phyloP scores from a whole-genome alignment of 306 rosid species.

The Coriaria nepalensis region DNA sequence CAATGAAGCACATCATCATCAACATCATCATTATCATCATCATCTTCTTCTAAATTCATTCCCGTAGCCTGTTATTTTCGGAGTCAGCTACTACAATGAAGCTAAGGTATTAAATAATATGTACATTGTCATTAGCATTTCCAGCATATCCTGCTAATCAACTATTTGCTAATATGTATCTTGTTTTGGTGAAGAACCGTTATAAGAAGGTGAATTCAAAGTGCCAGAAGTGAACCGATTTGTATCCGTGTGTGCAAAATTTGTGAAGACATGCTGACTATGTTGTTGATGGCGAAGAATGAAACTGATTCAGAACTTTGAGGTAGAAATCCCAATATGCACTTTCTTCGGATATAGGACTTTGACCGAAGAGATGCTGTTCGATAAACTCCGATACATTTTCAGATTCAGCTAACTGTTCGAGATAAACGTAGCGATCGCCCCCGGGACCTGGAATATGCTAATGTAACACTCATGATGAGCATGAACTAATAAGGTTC shows the following conservation, averaged over 20 bases:
- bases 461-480: no score
- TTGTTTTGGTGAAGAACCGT: no score
- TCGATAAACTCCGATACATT: conserved; percentile 32
- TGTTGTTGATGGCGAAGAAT: conserved; percentile 12
- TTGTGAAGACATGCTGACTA: conserved; percentile 2
- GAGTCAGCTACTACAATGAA: no score
- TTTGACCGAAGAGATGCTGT: conserved; percentile 53
- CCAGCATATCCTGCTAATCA: no score
- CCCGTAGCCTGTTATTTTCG: no score
- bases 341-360: conserved; percentile 26
- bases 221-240: neutral
- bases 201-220: neutral
- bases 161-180: no score
- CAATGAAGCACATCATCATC: no score
- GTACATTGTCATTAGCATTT: no score
- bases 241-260: neutral
- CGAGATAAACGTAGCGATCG: conserved; percentile 39
- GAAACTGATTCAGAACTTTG: conserved; percentile 20
- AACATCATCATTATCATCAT: no score
- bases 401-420: conserved; percentile 38
- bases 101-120: no score
- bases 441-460: conserved; percentile 39
- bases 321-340: conserved; percentile 53
- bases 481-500: no score
- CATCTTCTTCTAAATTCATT: no score